Base-by-base conservation (phyloP, 1,139 yeast genomes). In the Geotrichum reessii region DNA sequence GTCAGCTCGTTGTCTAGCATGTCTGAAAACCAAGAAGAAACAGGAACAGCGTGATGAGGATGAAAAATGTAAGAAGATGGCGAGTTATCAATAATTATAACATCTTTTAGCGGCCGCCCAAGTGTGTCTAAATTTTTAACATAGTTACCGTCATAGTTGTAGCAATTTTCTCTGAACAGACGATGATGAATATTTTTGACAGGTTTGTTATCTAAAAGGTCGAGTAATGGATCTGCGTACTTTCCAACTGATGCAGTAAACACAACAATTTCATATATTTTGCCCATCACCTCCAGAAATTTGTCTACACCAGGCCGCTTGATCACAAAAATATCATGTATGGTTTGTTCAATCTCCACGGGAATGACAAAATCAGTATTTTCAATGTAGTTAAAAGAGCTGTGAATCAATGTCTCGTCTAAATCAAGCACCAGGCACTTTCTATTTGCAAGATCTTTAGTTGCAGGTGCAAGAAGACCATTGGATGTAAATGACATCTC, bases 241-340 rank as follows among this genome's bases (percentile, higher is more conserved):
- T 95, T 85, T 66, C 93, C 82, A 19, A 93, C 98, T 47, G 96
- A 86, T 2, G 99, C 99, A 0, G 99, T 93, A 71, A 93, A 93
- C 4, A 93, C 96, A 44, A 95, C 99, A 61, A 93, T 96, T 73
- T 93, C 99, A 71, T 80, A 93, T 69, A 92, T 73, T 71, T 89
- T 80, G 27, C 98, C 96, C 53, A 93, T 96, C 63, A 82, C 80
- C 64, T 76, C 78, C 77, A 93, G 79, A 69, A 95, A 93, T 70
- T 89, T 95, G 73, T 93, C 99, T 55, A 95, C 99, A 0, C 99
- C 99, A 0, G 99, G 99, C 67, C 99, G 82, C 71, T 95, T 93
- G 60, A 92, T 90, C 37, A 93, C 99, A 71, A 91, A 93, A 53
- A 93, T 99, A 69, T 90, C 95, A 73, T 95, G 98, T 37, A 86